Conservation (phyloP, 805 yeast species). For the Ogataea methanolica region DNA sequence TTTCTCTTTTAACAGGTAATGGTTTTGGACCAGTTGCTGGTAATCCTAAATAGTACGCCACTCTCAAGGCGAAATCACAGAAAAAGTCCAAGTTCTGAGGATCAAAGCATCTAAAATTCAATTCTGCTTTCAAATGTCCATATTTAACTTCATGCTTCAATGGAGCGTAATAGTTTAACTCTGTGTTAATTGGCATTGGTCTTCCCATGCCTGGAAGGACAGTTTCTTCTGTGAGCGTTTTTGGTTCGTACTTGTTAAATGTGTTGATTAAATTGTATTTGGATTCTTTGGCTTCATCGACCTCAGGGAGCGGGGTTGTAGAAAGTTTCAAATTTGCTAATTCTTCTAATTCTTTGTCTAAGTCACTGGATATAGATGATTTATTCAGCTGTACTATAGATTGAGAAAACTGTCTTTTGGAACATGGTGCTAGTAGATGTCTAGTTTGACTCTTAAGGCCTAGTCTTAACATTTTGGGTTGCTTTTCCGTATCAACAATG, state of each 20-base stretch:
- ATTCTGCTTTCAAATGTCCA: conserved; percentile 74
- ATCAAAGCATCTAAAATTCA: conserved; percentile 69
- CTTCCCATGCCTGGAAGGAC: conserved; percentile 33
- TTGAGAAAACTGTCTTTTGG: conserved; percentile 4
- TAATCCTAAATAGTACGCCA: conserved; percentile 84
- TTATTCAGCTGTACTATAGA: conserved; percentile 1
- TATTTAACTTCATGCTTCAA: conserved; percentile 59
- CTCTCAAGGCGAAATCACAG: conserved; percentile 82
- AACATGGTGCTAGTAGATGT: neutral
- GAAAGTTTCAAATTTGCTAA: conserved; percentile 22
- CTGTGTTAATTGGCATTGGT: conserved; percentile 83
- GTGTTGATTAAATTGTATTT: conserved; percentile 24
- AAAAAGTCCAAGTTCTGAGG: conserved; percentile 67
- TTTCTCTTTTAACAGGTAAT: conserved; percentile 65
- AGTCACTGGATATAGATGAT: conserved; percentile 2
- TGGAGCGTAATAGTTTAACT: conserved; percentile 78
- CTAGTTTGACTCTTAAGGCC: neutral
- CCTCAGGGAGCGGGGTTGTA: conserved; percentile 9
- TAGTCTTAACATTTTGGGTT: conserved; percentile 1
- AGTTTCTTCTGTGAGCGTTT: conserved; percentile 31
- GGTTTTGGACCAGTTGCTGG: conserved; percentile 76
- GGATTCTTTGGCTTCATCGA: conserved; percentile 12
- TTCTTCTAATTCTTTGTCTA: conserved; percentile 24
- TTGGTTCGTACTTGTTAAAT: conserved; percentile 33
- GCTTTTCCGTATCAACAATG: neutral